phyloP scores from a whole-genome alignment of 345 rosid genomes.

The Populus simonii region DNA sequence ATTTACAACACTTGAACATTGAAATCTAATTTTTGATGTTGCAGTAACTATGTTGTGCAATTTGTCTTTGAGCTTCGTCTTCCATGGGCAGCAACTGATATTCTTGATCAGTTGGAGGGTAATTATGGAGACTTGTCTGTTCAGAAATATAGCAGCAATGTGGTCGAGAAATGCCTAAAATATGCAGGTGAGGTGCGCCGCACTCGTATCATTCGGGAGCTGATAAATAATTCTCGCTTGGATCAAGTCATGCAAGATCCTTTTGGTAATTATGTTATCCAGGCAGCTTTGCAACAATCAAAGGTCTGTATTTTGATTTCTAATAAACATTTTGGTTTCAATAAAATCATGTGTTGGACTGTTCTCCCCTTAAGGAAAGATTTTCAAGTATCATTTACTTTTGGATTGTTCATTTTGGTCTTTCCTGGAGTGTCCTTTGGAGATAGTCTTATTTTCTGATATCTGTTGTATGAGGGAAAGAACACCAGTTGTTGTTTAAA shows the following conservation, averaged over 20 bases:
- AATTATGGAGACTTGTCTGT: conserved; percentile 67
- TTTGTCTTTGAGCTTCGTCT: conserved; percentile 60
- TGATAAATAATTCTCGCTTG: conserved; percentile 48
- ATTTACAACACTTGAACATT: background rate
- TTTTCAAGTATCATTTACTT: background rate
- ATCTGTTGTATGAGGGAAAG: background rate
- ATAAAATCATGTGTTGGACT: background rate
- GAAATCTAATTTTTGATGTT: background rate
- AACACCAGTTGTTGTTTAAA: too few species aligned
- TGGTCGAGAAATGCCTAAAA: conserved; percentile 77
- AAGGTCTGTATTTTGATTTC: conserved; percentile 37
- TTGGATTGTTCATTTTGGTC: background rate
- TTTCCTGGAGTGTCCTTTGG: background rate
- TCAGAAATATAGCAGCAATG: conserved; percentile 91
- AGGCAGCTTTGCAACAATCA: conserved; percentile 66
- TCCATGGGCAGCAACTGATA: conserved; percentile 49
- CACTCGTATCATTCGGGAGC: conserved; percentile 48
- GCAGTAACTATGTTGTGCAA: conserved; percentile 82
- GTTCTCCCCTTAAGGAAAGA: background rate
- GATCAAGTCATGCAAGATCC: conserved; percentile 84
- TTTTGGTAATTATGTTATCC: conserved; percentile 77
- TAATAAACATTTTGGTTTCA: background rate
- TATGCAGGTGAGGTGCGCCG: conserved; percentile 48
- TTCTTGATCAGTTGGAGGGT: conserved; percentile 64
- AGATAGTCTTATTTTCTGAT: background rate